Conservation (phyloP, 2,329 filamentous ascomycete species). For the Cladobotryum mycophilum region DNA sequence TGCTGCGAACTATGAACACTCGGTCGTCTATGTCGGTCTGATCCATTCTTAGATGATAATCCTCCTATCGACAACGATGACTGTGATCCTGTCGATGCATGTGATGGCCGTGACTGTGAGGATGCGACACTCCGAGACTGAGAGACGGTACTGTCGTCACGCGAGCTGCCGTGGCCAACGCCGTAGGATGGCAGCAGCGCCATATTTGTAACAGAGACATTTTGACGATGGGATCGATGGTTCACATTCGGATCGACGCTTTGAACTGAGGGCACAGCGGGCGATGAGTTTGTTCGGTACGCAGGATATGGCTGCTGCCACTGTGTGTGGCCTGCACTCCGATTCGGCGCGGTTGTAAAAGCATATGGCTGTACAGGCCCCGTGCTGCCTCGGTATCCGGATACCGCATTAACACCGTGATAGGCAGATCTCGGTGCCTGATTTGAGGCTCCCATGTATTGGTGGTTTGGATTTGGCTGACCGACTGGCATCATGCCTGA, state of each 20-base stretch:
- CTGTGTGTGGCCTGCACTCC: constrained; percentile 48
- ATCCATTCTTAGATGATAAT: constrained; percentile 43
- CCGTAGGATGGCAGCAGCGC: constrained; percentile 32
- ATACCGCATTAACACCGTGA: constrained; percentile 29
- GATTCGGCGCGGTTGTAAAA: constrained; percentile 63
- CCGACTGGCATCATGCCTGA: constrained; percentile 41
- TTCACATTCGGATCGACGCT: constrained; percentile 18
- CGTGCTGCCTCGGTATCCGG: constrained; percentile 49
- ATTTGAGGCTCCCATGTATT: constrained; percentile 38
- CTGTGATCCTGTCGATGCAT: constrained; percentile 33
- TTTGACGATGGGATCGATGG: constrained; percentile 25
- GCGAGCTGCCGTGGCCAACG: constrained; percentile 36
- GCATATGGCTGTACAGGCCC: constrained; percentile 69
- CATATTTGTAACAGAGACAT: constrained; percentile 34
- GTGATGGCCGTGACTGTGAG: constrained; percentile 38
- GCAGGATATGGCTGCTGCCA: constrained; percentile 44
- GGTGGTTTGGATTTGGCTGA: constrained; percentile 44
- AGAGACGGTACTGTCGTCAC: constrained; percentile 47
- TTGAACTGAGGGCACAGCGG: constrained; percentile 32
- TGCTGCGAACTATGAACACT: constrained; percentile 39
- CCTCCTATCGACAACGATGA: constrained; percentile 38
- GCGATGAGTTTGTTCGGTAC: constrained; percentile 43
- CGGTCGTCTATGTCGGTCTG: constrained; percentile 73
- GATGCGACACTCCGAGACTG: constrained; percentile 35
- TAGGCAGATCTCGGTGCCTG: constrained; percentile 28